phyloP scores from a whole-genome alignment of 2,329 filamentous ascomycete species.

The Aspergillus sp. region DNA sequence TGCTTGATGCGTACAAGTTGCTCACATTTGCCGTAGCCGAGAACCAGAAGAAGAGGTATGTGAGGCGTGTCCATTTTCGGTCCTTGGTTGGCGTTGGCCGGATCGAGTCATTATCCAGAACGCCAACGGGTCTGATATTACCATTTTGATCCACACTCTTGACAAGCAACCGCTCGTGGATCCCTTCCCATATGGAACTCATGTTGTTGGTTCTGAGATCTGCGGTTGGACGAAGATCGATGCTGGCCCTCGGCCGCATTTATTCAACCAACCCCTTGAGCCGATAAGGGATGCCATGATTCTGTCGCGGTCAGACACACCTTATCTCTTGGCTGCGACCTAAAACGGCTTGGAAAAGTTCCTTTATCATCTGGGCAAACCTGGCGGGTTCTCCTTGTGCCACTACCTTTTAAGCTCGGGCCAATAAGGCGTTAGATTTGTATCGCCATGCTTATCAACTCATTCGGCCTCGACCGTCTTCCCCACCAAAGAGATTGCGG shows the following conservation, averaged over 20 bases:
- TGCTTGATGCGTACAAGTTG: slow-evolving; percentile 43
- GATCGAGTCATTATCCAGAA: slow-evolving; percentile 46
- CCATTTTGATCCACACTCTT: slow-evolving; percentile 23
- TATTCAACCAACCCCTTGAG: neutral
- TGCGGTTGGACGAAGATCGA: neutral
- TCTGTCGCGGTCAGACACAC: too few species aligned
- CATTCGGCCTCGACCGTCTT: too few species aligned
- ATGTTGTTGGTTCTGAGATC: neutral
- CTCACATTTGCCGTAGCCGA: slow-evolving; percentile 41
- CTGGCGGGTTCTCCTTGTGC: neutral
- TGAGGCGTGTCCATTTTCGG: slow-evolving; percentile 44
- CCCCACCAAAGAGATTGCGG: too few species aligned
- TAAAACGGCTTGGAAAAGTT: too few species aligned
- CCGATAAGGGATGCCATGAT: neutral
- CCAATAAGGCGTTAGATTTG: neutral
- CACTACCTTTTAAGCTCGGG: neutral
- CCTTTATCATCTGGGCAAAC: neutral
- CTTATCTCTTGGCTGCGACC: neutral
- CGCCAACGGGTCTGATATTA: slow-evolving; percentile 11
- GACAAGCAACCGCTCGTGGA: slow-evolving; percentile 21
- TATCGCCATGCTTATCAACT: too few species aligned
- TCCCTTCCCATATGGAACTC: neutral
- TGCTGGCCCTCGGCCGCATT: neutral
- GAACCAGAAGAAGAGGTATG: slow-evolving; percentile 50
- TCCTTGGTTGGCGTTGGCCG: slow-evolving; percentile 43